These are phyloP conservation scores for Hamamelis virginiana DNA, from an alignment of 164 flowering plant genomes.

Conservation along the genomic window DNA sequence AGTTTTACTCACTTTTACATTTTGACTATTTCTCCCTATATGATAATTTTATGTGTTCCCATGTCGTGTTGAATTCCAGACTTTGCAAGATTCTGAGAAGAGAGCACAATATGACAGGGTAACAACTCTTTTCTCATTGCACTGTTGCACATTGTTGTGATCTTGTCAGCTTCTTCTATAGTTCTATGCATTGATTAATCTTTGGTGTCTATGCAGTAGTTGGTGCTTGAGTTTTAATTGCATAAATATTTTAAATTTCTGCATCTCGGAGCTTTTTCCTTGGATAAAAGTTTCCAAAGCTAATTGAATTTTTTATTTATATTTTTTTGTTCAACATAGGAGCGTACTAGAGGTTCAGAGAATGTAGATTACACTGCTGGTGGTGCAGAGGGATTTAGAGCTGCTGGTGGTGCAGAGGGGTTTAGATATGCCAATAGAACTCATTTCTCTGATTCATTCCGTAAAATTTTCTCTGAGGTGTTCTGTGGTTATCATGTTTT, in stretches of 20 bases:
- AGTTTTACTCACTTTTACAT: too few relatives aligned
- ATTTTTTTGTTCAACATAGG: conserved; percentile 27
- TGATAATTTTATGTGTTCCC: conserved; percentile 8
- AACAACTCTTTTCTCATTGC: conserved; percentile 10
- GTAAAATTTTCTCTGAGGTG: conserved; percentile 87
- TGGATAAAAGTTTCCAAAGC: neutral
- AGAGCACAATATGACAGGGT: conserved; percentile 84
- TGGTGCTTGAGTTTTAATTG: neutral
- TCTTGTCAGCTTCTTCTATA: neutral
- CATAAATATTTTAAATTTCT: neutral
- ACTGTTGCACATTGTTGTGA: neutral
- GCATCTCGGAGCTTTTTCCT: neutral
- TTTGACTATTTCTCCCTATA: neutral
- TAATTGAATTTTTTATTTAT: neutral
- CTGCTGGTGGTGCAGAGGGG: conserved; percentile 40
- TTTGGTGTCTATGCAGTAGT: too few relatives aligned
- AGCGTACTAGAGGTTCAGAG: conserved; percentile 27
- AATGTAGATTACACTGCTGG: conserved; percentile 34
- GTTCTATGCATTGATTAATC: neutral
- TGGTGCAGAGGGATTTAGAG: conserved; percentile 46
- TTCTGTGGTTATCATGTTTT: conserved; percentile 9
- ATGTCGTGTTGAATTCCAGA: conserved; percentile 54
- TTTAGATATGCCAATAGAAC: conserved; percentile 42
- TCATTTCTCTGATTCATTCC: conserved; percentile 76
- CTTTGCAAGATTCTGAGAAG: conserved; percentile 65